Conservation (phyloP, 2,329 filamentous ascomycete species). For the Penicillium glabrum region DNA sequence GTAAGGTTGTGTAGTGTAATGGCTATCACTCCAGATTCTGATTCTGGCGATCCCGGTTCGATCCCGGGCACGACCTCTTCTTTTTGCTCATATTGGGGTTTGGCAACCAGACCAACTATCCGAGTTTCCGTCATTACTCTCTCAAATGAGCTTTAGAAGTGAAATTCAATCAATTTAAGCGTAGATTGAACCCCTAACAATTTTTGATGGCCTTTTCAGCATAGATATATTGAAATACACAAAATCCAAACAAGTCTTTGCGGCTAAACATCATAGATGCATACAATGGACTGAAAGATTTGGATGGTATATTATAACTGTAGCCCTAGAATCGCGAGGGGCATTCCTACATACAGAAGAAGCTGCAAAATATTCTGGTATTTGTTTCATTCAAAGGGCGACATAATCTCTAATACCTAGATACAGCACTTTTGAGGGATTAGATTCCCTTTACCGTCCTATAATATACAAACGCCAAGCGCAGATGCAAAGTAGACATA, state of each 20-base stretch:
- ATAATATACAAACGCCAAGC: slow-evolving; percentile 26
- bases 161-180: too few relatives aligned
- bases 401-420: not conserved
- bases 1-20: slow-evolving; percentile 10
- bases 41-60: slow-evolving; percentile 12
- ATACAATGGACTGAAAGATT: too few relatives aligned
- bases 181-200: too few relatives aligned
- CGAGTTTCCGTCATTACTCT: not conserved
- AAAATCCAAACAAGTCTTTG: too few relatives aligned
- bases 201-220: too few relatives aligned
- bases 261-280: too few relatives aligned
- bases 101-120: not conserved
- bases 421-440: not conserved
- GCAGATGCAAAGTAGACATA: slow-evolving; percentile 27
- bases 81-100: not conserved
- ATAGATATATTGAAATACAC: too few relatives aligned
- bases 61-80: slow-evolving; percentile 7
- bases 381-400: not conserved
- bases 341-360: not conserved
- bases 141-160: too few relatives aligned
- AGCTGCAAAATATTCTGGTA: not conserved
- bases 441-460: not conserved
- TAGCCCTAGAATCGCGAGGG: too few relatives aligned
- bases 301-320: too few relatives aligned
- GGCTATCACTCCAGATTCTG: slow-evolving; percentile 10